Evolutionary conservation across 345 rosid species (phyloP), one percentile per base, ranked within the genome.

Genomic region (Eutrema japonicum): DNA sequence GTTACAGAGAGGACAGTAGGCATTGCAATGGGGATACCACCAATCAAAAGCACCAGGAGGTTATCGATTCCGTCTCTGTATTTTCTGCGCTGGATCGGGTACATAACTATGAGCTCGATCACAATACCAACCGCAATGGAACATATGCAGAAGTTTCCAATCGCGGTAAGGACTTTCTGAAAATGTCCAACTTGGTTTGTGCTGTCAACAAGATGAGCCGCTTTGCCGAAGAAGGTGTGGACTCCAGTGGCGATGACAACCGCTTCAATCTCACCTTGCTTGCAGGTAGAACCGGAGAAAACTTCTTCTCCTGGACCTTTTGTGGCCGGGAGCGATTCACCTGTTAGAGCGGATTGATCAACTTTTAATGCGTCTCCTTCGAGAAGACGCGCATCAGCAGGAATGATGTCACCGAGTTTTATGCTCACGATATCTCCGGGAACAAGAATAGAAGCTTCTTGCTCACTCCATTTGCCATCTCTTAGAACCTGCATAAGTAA

Each of bases 11-110:
- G 26, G 29, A 77, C 80, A 51, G 96, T 88, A 10, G 96, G 92
- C 96, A 91, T 91, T 38, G 97, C 97, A 64, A 87, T 91, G 4
- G 97, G 97, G 62, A 89, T 91, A 7, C 97, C 97, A 77, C 97
- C 97, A 42, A 91, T 91, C 85, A 91, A 70, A 64, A 91, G 96
- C 52, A 91, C 96, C 73, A 91, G 77, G 27, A 91, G 91, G 58
- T 91, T 91, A 73, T 91, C 88, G 50, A 91, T 91, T 18, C 97
- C 97, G 3, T 85, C 80, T 70, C 97, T 81, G 73, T 91, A 89
- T 27, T 49, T 70, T 36, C 96, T 82, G 68, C 36, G 74, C 70
- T 91, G 96, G 72, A 91, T 89, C 12, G 93, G 93, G 66, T 89
- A 91, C 97, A 91, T 91, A 62, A 89, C 91, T 29, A 89, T 6